Conservation (phyloP, 1,139 yeast species). For the Taiozyma sp. region DNA sequence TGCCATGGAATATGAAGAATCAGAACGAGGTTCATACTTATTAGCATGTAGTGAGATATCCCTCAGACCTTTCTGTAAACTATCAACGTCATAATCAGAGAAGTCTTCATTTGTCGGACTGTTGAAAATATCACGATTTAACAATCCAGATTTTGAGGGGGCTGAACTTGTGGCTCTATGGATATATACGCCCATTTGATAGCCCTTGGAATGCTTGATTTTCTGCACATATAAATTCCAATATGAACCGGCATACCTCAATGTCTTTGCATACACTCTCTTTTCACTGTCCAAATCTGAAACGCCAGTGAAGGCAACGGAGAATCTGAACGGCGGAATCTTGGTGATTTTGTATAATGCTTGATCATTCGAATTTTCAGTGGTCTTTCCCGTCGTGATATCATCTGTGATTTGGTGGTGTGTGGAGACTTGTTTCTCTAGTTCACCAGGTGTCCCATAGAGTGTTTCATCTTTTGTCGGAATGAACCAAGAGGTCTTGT, state of each 20-base stretch:
- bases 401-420: constrained; percentile 18
- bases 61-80: constrained; percentile 2
- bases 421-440: constrained; percentile 16
- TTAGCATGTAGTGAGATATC: neutral
- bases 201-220: constrained; percentile 35
- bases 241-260: constrained; percentile 55
- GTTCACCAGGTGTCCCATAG: constrained; percentile 30
- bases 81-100: neutral
- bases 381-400: constrained; percentile 15
- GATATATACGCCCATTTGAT: constrained; percentile 49
- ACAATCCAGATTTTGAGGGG: constrained; percentile 30
- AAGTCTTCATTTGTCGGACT: neutral
- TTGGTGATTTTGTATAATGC: constrained; percentile 31
- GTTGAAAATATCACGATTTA: constrained; percentile 31
- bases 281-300: constrained; percentile 39
- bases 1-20: constrained; percentile 5
- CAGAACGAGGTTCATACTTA: neutral
- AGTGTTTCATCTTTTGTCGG: constrained; percentile 38
- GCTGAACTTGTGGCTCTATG: constrained; percentile 39
- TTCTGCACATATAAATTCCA: constrained; percentile 53
- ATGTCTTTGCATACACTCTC: constrained; percentile 43
- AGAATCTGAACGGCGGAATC: constrained; percentile 49
- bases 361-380: constrained; percentile 15
- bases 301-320: constrained; percentile 45
- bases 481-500: constrained; percentile 29